Evolutionary conservation across 208 protist genomes (phyloP).

Genomic region (Trypanosoma mega): DNA sequence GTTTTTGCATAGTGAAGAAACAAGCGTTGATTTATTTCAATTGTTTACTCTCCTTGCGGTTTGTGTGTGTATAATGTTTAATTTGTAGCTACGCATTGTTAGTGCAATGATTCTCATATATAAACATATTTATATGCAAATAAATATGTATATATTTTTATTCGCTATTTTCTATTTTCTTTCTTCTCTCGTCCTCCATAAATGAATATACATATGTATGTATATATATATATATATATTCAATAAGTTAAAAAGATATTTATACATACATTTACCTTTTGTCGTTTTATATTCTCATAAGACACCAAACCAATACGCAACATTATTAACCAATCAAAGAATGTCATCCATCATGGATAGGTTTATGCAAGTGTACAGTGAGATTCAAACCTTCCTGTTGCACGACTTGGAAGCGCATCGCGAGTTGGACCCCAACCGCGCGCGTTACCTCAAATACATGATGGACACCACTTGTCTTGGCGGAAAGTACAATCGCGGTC

Average conservation of each 20-base stretch:
- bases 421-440: conserved; percentile 76
- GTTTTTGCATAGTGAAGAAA: no score
- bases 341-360: conserved; percentile 56
- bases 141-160: conserved; percentile 11
- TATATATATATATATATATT: not conserved
- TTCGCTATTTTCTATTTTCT: conserved; percentile 4
- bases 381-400: conserved; percentile 73
- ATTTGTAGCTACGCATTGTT: no score
- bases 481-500: conserved; percentile 90
- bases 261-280: conserved; percentile 1
- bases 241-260: not conserved
- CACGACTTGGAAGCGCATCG: conserved; percentile 40
- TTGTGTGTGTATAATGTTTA: no score
- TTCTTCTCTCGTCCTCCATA: no score
- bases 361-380: conserved; percentile 77
- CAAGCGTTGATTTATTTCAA: no score
- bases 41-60: no score
- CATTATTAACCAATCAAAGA: not conserved
- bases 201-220: no score
- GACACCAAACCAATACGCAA: no score
- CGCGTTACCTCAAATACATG: conserved; percentile 77
- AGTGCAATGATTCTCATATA: no score
- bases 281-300: conserved; percentile 2
- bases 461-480: conserved; percentile 84
- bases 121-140: no score